Evolutionary conservation across 83 land plant genomes (phyloP), one percentile per base, ranked within the genome.

Genomic region (Diphasiastrum complanatum): DNA sequence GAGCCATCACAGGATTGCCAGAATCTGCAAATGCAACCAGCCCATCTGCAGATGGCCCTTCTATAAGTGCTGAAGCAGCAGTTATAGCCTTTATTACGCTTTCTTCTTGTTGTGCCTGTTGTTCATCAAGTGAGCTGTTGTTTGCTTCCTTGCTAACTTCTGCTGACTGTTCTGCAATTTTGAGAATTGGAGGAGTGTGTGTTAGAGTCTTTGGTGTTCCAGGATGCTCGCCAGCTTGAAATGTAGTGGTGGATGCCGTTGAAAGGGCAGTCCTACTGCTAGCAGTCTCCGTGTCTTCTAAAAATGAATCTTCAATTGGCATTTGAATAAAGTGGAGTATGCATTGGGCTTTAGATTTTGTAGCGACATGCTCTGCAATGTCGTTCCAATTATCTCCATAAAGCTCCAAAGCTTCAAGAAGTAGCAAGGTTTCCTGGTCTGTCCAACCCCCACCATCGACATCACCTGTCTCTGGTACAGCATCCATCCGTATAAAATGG

Each of bases 321-420:
- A 93, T 80, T 59, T 78, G 78, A 60, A 93, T 73, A 64, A 93
- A 93, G 61, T 93, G 98, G 59, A 93, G 54, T 23, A 93, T 88
- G 47, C 98, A 93, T 34, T 93, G 98, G 28, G 86, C 83, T 60
- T 85, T 93, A n/a, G 88, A 78, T 65, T 89, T 93, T 2, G 99
- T 89, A n/a, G 82, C 91, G 45, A 93, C 99, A 76, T 93, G 99
- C 66, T 89, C 99, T 2, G 96, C 91, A 63, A 93, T 93, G 69
- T 93, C 96, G 79, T 76, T 89, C 92, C 96, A 93, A 63, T 93
- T 89, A 61, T 85, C 99, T 34, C 84, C 86, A 61, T 53, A 93
- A 33, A 93, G 77, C 65, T 93, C 96, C 60, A 93, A 45, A 11
- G 89, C 99, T 70, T 93, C 99, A 58, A 93, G 86, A 35, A 93